These are phyloP conservation scores for Fusarium ambrosium DNA, from an alignment of 2,329 filamentous ascomycete genomes.

Conservation along the genomic window DNA sequence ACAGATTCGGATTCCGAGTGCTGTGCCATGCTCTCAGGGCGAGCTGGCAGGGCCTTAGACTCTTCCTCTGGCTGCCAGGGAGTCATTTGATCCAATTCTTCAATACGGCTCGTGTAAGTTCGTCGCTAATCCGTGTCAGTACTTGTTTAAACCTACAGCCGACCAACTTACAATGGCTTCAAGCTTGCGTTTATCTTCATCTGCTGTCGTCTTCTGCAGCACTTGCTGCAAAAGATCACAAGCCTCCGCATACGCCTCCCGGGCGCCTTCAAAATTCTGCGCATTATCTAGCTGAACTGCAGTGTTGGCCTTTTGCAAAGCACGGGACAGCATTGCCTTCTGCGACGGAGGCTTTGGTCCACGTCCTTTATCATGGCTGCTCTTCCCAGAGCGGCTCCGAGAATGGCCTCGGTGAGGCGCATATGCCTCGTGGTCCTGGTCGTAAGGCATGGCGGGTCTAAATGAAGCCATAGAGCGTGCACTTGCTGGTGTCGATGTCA, in stretches of 20 bases:
- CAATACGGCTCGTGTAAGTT: conserved; percentile 91
- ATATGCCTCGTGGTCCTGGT: conserved; percentile 48
- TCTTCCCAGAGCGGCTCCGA: conserved; percentile 50
- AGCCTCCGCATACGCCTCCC: conserved; percentile 91
- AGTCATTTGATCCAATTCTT: conserved; percentile 83
- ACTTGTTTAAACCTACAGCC: background rate
- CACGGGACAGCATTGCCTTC: conserved; percentile 97
- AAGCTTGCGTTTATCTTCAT: conserved; percentile 90
- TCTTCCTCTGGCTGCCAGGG: conserved; percentile 63
- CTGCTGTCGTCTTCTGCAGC: conserved; percentile 83
- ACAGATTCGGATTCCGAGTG: conserved; percentile 41
- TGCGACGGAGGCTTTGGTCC: conserved; percentile 74
- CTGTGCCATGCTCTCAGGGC: conserved; percentile 68
- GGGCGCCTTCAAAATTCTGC: conserved; percentile 91
- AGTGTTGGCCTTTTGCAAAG: conserved; percentile 94
- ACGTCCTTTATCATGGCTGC: conserved; percentile 51
- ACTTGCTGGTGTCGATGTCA: conserved; percentile 34
- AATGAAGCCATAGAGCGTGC: conserved; percentile 22
- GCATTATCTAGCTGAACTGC: conserved; percentile 97
- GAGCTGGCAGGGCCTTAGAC: conserved; percentile 82
- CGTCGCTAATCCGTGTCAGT: conserved; percentile 69
- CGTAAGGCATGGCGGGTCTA: conserved; percentile 48
- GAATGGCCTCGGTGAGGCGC: conserved; percentile 49
- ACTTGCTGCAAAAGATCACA: conserved; percentile 91
- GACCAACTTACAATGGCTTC: conserved; percentile 82